phyloP scores from a whole-genome alignment of 2,329 filamentous ascomycete species.

The Juglanconis juglandina region DNA sequence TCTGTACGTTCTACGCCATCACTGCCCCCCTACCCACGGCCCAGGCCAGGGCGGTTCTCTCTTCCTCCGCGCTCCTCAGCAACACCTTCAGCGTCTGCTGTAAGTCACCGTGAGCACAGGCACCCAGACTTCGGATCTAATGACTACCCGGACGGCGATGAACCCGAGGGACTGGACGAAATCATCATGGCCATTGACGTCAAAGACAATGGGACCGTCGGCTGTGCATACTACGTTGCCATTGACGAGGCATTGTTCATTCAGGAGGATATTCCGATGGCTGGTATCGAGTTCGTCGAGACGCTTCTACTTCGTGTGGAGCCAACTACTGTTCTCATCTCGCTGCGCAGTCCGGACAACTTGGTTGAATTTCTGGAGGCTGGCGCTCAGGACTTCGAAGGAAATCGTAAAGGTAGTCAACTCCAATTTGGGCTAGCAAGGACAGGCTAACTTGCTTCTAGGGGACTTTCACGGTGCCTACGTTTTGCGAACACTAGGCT shows the following conservation, averaged over 20 bases:
- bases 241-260: conserved; percentile 68
- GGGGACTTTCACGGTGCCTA: conserved; percentile 39
- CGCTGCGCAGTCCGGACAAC: conserved; percentile 41
- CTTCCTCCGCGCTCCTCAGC: not conserved
- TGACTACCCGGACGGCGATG: conserved; percentile 15
- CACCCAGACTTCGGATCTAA: not conserved
- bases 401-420: conserved; percentile 23
- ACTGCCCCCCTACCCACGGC: conserved; percentile 5
- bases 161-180: conserved; percentile 50
- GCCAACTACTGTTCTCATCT: conserved; percentile 54
- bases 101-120: not conserved
- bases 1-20: conserved; percentile 9
- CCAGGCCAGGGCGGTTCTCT: not conserved
- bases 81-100: not conserved
- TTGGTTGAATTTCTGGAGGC: conserved; percentile 35
- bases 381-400: conserved; percentile 31
- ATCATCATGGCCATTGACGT: conserved; percentile 79
- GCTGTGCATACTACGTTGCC: conserved; percentile 79
- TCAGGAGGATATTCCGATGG: conserved; percentile 71
- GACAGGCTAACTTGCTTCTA: conserved; percentile 20
- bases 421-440: not conserved
- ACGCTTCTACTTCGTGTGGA: conserved; percentile 53
- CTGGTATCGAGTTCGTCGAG: conserved; percentile 66
- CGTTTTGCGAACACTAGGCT: conserved; percentile 63
- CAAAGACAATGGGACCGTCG: conserved; percentile 65